These are phyloP conservation scores for Aspergillus sp. DNA, from an alignment of 2,329 filamentous ascomycete species.

Conservation along the genomic window DNA sequence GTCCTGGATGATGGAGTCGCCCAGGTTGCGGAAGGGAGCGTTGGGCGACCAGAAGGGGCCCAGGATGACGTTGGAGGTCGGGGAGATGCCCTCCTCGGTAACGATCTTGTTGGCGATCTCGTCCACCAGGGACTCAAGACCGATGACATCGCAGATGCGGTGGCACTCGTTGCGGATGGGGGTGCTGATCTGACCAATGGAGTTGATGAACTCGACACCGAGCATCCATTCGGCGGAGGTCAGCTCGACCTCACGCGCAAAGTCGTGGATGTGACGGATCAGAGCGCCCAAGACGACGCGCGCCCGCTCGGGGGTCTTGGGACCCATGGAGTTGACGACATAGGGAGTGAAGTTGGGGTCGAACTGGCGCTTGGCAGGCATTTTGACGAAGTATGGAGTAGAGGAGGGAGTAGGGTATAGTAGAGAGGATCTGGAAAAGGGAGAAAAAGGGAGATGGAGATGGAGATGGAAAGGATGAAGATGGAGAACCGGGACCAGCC, in stretches of 20 bases:
- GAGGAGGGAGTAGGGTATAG: neutral
- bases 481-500: too few species aligned
- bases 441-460: neutral
- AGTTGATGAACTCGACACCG: constrained; percentile 73
- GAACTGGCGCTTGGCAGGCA: constrained; percentile 28
- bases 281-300: constrained; percentile 63
- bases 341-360: constrained; percentile 75
- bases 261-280: constrained; percentile 74
- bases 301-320: constrained; percentile 64
- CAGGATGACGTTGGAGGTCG: constrained; percentile 74
- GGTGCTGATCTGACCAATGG: constrained; percentile 66
- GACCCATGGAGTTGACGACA: constrained; percentile 71
- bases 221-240: constrained; percentile 75
- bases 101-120: constrained; percentile 71
- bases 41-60: constrained; percentile 77
- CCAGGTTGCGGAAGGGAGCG: constrained; percentile 68
- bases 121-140: constrained; percentile 73
- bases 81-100: constrained; percentile 59
- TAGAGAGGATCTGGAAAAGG: neutral
- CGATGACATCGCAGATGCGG: constrained; percentile 70
- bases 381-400: constrained; percentile 7
- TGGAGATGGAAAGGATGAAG: neutral
- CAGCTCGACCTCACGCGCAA: constrained; percentile 73
- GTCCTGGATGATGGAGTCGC: constrained; percentile 66
- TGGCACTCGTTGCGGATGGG: constrained; percentile 72